Base-by-base conservation (phyloP, 257 asterid genomes). In the Eustoma russellianum region DNA sequence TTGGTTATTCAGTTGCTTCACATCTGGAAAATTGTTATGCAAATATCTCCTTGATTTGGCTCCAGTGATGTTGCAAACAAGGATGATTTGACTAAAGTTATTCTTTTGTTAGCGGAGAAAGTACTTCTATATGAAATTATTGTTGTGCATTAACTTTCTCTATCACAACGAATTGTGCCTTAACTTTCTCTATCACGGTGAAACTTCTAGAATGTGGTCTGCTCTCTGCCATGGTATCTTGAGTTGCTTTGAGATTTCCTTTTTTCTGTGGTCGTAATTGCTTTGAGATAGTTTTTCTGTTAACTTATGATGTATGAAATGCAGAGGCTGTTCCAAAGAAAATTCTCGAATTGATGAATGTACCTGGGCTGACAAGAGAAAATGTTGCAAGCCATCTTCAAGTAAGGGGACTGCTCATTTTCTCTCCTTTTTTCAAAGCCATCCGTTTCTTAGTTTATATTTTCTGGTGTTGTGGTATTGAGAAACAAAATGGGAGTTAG, bases 341-440 rank as follows among this genome's bases (percentile, higher is more conserved):
- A 59, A 92, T 92, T 64, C 66, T 92, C 73, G 97, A 92, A 66
- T 55, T 88, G 70, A 92, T 92, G 98, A 88, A 85, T 56, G 97
- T 92, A 55, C 95, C 91, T 17, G 94, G 94, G 38, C 85, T 92
- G 35, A 85, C 97, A 17, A 74, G 99, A 66, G 99, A 92, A 67
- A 92, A 92, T 40, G 97, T 92, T 43, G 95, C 99, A 15, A 88
- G 97, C 81, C 97, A 92, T 70, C 97, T 92, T 65, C 97, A 92
- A 89, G 99, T 88, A 62, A 40, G 56, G 13, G 13, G 6, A n/a
- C 6, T 15, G 41, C 24, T 3, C 14, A 15, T 50, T 19, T 30
- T 48, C 17, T 49, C 11, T 10, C 6, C 51, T 48, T 18, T n/a
- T n/a, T 43, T n/a, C 13, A 33, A 13, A 2, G 12, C 13, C 7